phyloP scores from a whole-genome alignment of 768 basidiomycete species.

The Suillus plorans region DNA sequence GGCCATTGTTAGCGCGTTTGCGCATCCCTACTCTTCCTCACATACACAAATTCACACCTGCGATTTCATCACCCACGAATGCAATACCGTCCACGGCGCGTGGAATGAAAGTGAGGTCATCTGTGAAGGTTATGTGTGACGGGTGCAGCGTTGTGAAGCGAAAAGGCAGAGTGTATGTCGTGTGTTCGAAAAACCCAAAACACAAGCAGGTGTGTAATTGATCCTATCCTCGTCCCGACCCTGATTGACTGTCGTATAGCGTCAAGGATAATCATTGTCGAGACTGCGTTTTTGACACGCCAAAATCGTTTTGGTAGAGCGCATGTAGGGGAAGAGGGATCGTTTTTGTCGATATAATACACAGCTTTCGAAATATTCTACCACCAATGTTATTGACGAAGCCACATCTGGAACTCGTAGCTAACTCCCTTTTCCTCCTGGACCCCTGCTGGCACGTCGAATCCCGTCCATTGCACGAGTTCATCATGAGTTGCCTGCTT shows the following conservation, averaged over 20 bases:
- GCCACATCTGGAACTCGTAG: constrained; percentile 98
- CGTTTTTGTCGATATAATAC: neutral
- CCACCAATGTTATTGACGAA: constrained; percentile 34
- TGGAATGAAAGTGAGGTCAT: constrained; percentile 96
- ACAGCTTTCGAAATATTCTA: neutral
- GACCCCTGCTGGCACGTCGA: constrained; percentile 70
- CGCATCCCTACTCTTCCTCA: constrained; percentile 38
- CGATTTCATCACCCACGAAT: constrained; percentile 20
- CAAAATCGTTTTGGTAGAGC: neutral
- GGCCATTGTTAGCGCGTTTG: constrained; percentile 59
- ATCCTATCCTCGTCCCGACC: neutral
- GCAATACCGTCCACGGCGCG: constrained; percentile 44
- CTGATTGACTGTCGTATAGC: constrained; percentile 38
- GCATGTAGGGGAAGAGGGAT: constrained; percentile 6
- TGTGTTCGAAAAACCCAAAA: constrained; percentile 93
- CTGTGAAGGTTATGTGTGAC: constrained; percentile 93
- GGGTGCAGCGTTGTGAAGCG: constrained; percentile 87
- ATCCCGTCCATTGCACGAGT: constrained; percentile 71
- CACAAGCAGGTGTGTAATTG: constrained; percentile 82
- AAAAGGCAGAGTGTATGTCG: constrained; percentile 89
- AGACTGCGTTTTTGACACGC: neutral
- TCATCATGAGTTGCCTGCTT: constrained; percentile 55
- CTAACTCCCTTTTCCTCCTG: constrained; percentile 80
- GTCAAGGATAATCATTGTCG: constrained; percentile 53
- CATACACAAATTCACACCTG: constrained; percentile 28